Evolutionary conservation across 441 rosid species (phyloP).

Genomic region (Gossypium schwendimanii): DNA sequence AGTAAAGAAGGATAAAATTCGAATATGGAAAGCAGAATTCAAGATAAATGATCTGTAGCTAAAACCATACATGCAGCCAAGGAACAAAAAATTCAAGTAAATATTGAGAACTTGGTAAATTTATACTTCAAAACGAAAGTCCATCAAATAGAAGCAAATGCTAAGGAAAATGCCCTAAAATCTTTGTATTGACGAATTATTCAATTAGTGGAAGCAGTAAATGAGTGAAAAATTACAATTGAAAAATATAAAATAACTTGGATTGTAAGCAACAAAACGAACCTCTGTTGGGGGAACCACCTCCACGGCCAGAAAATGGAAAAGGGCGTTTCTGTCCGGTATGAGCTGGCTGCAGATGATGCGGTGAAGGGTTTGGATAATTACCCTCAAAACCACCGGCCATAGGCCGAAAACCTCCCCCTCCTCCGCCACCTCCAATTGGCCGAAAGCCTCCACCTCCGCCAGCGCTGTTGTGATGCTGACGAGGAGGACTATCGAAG

Average conservation of each 20-base stretch:
- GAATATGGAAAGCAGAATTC: neutral
- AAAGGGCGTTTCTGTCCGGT: slow-evolving; percentile 76
- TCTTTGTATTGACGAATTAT: neutral
- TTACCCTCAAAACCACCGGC: slow-evolving; percentile 41
- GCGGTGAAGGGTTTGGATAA: slow-evolving; percentile 25
- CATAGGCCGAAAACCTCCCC: slow-evolving; percentile 26
- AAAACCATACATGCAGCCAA: neutral
- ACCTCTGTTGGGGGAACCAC: slow-evolving; percentile 41
- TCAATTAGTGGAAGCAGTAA: neutral
- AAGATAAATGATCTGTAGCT: neutral
- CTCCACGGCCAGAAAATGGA: slow-evolving; percentile 42
- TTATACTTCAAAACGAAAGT: neutral
- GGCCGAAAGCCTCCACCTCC: slow-evolving; percentile 36
- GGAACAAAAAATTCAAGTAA: neutral
- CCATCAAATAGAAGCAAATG: neutral
- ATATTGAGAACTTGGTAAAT: neutral
- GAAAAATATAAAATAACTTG: neutral
- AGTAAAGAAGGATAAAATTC: neutral
- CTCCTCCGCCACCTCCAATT: slow-evolving; percentile 15
- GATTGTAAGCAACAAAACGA: neutral
- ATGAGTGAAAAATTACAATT: slow-evolving; percentile 6
- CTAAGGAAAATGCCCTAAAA: neutral
- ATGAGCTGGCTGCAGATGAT: slow-evolving; percentile 29
- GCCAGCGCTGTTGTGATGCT: slow-evolving; percentile 22
- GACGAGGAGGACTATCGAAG: slow-evolving; percentile 50